phyloP scores from a whole-genome alignment of 805 yeast genomes.

The Sporopachydermia lactativora region DNA sequence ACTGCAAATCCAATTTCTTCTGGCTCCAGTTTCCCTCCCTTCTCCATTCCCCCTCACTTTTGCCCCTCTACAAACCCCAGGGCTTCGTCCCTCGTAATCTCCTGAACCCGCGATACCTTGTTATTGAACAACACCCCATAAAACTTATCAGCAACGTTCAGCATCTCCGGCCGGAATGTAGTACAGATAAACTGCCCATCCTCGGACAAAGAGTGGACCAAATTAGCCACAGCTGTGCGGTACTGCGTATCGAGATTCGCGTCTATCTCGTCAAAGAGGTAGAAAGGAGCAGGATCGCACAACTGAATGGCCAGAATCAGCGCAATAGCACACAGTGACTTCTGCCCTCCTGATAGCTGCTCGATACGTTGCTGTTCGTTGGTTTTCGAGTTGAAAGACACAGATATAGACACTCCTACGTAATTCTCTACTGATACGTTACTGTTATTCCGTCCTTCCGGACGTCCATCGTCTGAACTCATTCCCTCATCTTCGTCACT shows the following conservation, averaged over 20 bases:
- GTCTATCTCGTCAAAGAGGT: constrained; percentile 91
- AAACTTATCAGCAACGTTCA: constrained; percentile 72
- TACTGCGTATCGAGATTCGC: constrained; percentile 91
- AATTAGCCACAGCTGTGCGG: constrained; percentile 69
- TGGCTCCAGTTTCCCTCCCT: not conserved
- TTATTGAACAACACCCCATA: constrained; percentile 79
- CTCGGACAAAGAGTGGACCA: constrained; percentile 50
- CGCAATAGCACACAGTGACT: constrained; percentile 91
- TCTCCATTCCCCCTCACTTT: constrained; percentile 13
- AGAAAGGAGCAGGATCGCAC: constrained; percentile 96
- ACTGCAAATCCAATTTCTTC: no score
- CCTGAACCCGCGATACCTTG: constrained; percentile 66
- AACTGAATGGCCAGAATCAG: constrained; percentile 85
- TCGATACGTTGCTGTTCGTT: constrained; percentile 82
- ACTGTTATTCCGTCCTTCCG: constrained; percentile 8
- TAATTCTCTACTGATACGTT: constrained; percentile 35
- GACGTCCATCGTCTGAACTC: constrained; percentile 14
- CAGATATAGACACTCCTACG: constrained; percentile 73
- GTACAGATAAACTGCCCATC: constrained; percentile 91
- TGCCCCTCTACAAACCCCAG: constrained; percentile 71
- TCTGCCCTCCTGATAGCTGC: constrained; percentile 94
- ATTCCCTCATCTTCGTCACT: constrained; percentile 11
- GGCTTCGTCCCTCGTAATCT: constrained; percentile 61
- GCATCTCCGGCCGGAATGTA: constrained; percentile 88
- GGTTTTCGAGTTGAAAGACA: constrained; percentile 74